Conservation (phyloP, 495 filamentous ascomycete species). For the Annulohypoxylon moriforme region DNA sequence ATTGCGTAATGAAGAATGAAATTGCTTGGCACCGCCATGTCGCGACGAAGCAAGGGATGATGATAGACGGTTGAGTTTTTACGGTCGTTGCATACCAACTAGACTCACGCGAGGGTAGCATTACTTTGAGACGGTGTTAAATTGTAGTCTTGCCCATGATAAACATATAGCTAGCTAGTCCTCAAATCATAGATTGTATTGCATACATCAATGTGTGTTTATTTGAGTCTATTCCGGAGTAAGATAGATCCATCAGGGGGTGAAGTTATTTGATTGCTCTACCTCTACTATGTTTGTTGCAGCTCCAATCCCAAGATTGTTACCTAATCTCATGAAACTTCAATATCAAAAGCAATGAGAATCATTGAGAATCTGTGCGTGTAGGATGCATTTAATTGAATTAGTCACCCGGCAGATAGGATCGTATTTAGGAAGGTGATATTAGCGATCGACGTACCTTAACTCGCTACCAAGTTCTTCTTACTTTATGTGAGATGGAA, state of each 20-base stretch:
- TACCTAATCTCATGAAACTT: not conserved
- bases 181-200: too few species aligned
- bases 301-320: too few species aligned
- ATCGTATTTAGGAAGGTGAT: too few species aligned
- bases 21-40: not conserved
- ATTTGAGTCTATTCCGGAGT: not conserved
- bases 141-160: not conserved
- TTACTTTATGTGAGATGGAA: not conserved
- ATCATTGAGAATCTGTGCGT: too few species aligned
- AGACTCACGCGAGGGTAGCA: constrained; percentile 2
- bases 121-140: not conserved
- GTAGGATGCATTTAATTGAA: too few species aligned
- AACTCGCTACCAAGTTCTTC: not conserved
- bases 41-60: constrained; percentile 2
- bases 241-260: too few species aligned
- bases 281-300: too few species aligned
- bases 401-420: too few species aligned
- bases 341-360: too few species aligned
- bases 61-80: constrained; percentile 22
- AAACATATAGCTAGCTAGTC: not conserved
- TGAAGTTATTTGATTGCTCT: not conserved
- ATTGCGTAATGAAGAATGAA: constrained; percentile 13
- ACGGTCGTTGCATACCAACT: constrained; percentile 32
- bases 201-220: too few species aligned
- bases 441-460: not conserved